Conservation (phyloP, 768 basidiomycete genomes). For the Candolleomyces aberdarensis region DNA sequence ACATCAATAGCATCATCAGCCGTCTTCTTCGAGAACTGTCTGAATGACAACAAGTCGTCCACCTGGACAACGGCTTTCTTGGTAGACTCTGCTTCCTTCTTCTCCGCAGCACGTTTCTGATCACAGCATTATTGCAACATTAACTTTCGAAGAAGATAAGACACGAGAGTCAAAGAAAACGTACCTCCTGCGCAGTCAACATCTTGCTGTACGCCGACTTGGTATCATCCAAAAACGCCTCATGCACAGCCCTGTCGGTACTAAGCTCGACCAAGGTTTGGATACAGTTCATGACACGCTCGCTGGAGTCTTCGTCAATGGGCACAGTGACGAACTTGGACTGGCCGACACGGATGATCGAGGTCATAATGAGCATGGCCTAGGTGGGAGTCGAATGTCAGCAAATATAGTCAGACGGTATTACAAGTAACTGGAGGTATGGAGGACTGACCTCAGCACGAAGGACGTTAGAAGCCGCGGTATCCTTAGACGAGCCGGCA, state of each 20-base stretch:
- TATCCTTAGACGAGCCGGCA: constrained; percentile 47
- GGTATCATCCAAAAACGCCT: constrained; percentile 82
- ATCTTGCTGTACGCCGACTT: constrained; percentile 92
- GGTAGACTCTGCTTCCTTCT: constrained; percentile 76
- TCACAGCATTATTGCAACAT: not conserved
- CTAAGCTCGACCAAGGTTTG: constrained; percentile 85
- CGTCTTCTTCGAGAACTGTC: constrained; percentile 93
- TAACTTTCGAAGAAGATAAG: not conserved
- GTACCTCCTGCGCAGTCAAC: constrained; percentile 91
- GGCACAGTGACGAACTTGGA: constrained; percentile 90
- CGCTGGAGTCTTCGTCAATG: constrained; percentile 98
- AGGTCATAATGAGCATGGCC: constrained; percentile 98
- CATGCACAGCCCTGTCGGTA: constrained; percentile 51
- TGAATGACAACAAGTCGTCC: constrained; percentile 88
- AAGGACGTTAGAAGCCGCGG: constrained; percentile 56
- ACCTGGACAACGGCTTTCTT: constrained; percentile 78
- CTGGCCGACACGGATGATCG: constrained; percentile 94
- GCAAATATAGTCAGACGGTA: not conserved
- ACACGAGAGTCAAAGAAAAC: not conserved
- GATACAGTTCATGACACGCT: constrained; percentile 95
- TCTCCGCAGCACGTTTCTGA: constrained; percentile 87
- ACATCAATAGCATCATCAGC: constrained; percentile 78
- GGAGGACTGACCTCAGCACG: constrained; percentile 71
- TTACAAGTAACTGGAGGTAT: not conserved
- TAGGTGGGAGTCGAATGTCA: constrained; percentile 20